Evolutionary conservation across 2,329 filamentous ascomycete species (phyloP), one percentile per base, ranked within the genome.

Genomic region (Aspergillus sp.): DNA sequence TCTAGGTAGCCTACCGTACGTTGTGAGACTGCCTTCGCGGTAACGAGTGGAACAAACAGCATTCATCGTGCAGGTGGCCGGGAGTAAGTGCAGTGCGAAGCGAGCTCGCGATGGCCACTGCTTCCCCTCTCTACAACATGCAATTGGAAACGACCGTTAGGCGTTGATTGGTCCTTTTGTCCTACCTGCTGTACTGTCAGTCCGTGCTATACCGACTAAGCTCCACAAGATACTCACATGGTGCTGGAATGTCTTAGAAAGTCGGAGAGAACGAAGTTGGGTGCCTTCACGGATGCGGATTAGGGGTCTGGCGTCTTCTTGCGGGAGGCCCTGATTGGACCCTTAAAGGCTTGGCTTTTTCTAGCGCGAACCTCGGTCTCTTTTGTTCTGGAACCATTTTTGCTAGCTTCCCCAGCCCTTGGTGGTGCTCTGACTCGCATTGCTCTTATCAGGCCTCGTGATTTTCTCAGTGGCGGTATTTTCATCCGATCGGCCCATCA

Each of bases 321-420:
- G 31, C 45, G 28, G 25, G 8, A 30, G 51, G n/a, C 34, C 38
- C 28, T 60, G 57, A 64, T 63, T 64, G 63, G 63, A 22, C 54
- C 45, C 25, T 50, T 22, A 11, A 30, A 51, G 51, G 57, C 66
- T 69, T 68, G 68, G 66, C 66, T 68, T 67, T 64, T 58, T 65
- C 64, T 69, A 69, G 68, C 53, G 63, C 52, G 54, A 58, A 64
- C 62, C 56, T 57, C 55, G 48, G 34, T 28, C 47, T 25, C 47
- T 51, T 47, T 48, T 22, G 19, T 25, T 23, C 46, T 48, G 19
- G n/a, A 48, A 48, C 46, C 19, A 23, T 55, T 55, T 47, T n/a
- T 11, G 7, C 28, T 55, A 55, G 43, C 43, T 55, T 17, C 43
- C 41, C 25, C 28, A 23, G 46, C 11, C 34, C 34, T 34, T 55